phyloP scores from a whole-genome alignment of 345 rosid genomes.

The Crucihimalaya himalaica region DNA sequence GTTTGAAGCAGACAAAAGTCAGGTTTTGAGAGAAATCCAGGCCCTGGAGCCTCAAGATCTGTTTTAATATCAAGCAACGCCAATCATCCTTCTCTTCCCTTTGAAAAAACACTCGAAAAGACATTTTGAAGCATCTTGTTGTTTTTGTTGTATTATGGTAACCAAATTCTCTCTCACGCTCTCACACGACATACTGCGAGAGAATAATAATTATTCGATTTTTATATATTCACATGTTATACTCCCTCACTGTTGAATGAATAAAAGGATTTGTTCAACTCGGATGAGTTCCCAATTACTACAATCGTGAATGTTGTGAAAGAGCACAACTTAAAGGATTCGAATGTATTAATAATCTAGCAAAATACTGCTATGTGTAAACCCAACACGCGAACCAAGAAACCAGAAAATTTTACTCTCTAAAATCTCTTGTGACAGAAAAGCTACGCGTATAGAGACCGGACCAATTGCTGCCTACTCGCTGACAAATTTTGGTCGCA shows the following conservation, averaged over 20 bases:
- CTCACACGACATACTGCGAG: constrained; percentile 11
- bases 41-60: constrained; percentile 55
- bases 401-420: background rate
- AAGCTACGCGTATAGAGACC: constrained; percentile 26
- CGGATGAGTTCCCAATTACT: constrained; percentile 18
- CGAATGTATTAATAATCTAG: constrained; percentile 9
- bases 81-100: constrained; percentile 28
- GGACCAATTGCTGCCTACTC: background rate
- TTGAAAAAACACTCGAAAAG: constrained; percentile 21
- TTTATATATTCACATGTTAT: constrained; percentile 29
- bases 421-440: constrained; percentile 7
- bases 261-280: constrained; percentile 29
- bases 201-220: constrained; percentile 9
- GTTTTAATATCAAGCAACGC: constrained; percentile 11
- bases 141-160: constrained; percentile 30
- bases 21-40: constrained; percentile 83
- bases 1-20: constrained; percentile 93
- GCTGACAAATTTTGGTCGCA: constrained; percentile 21
- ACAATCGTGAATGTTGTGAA: constrained; percentile 27
- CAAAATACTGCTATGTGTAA: background rate
- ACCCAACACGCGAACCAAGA: background rate
- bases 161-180: constrained; percentile 7
- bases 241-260: constrained; percentile 30
- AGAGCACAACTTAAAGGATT: background rate
- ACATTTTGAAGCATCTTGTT: constrained; percentile 41